Evolutionary conservation across 225 moss, liverwort and hornwort species (phyloP).

Genomic region (Anthoceros angustus): DNA sequence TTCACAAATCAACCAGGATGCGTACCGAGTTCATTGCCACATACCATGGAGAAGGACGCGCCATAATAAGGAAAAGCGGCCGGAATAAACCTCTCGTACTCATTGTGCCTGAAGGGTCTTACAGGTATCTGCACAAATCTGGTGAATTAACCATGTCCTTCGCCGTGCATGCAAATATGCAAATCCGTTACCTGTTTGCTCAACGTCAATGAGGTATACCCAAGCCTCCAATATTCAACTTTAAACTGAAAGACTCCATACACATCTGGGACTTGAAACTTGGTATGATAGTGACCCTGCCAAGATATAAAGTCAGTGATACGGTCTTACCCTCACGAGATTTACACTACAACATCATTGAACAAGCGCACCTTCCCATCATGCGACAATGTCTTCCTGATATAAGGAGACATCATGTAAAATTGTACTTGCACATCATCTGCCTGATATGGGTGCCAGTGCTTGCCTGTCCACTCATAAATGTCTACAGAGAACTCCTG

Average conservation of each 20-base stretch:
- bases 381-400: slow-evolving; percentile 65
- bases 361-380: slow-evolving; percentile 36
- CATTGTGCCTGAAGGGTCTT: slow-evolving; percentile 90
- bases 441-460: slow-evolving; percentile 85
- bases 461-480: slow-evolving; percentile 79
- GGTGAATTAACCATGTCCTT: slow-evolving; percentile 4
- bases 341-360: not conserved
- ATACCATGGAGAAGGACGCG: slow-evolving; percentile 89
- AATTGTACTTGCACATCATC: slow-evolving; percentile 97
- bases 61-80: slow-evolving; percentile 96
- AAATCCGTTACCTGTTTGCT: slow-evolving; percentile 52
- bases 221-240: slow-evolving; percentile 66
- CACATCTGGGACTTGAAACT: slow-evolving; percentile 89
- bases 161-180: not conserved
- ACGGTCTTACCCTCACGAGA: no score
- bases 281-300: slow-evolving; percentile 66
- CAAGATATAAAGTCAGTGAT: not conserved
- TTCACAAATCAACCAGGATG: not conserved
- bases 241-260: slow-evolving; percentile 99
- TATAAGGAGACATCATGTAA: slow-evolving; percentile 99
- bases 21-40: not conserved
- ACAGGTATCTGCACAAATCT: slow-evolving; percentile 54
- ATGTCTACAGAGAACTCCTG: slow-evolving; percentile 74
- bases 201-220: slow-evolving; percentile 56
- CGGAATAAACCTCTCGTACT: slow-evolving; percentile 87